Evolutionary conservation across 2,329 filamentous ascomycete genomes (phyloP), one percentile per base, ranked within the genome.

Genomic region (Fusarium foetens): DNA sequence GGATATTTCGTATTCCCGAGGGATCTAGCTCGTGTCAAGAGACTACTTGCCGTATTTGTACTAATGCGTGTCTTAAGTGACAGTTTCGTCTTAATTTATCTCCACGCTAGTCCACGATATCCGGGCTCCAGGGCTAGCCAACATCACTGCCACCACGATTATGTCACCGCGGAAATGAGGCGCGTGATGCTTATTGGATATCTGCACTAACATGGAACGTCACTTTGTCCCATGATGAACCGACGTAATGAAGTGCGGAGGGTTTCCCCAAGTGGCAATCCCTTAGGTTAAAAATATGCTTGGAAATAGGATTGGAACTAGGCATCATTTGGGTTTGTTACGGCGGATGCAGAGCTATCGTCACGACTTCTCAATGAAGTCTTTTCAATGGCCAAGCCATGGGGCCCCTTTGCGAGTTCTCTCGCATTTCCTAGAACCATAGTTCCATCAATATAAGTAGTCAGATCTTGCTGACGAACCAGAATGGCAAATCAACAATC

Each of bases 11-110:
- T 54, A 29, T 54, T 48, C 29, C 27, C 53, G n/a, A 29, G 17
- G 23, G 7, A 13, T 46, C n/a, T 27, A n/a, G 23, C 23, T 57
- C 41, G 54, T 33, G 39, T 49, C 54, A 29, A 35, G 42, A 57
- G 39, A 57, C 54, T 27, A 29, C 19, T 48, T 49, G 21, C 41
- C 54, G 31, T 6, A 57, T 57, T 6, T n/a, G 54, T 19, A 27
- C 41, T 57, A 49, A 57, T 16, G 54, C 41, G 8, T 35, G 23
- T 35, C 27, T 35, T 1, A 4, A 25, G 27, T 35, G 53, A 57
- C 39, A 14, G 6, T 27, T 4, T 13, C 8, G 17, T 35, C 36
- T 43, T 54, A 31, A 43, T 42, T 54, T 43, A 49, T 48, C 41
- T 8, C 19, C 23, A 35, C 19, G 54, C 31, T 35, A 49, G 25